Evolutionary conservation across 1,284 basidiomycete species (phyloP).

Genomic region (Takashimella koratensis): DNA sequence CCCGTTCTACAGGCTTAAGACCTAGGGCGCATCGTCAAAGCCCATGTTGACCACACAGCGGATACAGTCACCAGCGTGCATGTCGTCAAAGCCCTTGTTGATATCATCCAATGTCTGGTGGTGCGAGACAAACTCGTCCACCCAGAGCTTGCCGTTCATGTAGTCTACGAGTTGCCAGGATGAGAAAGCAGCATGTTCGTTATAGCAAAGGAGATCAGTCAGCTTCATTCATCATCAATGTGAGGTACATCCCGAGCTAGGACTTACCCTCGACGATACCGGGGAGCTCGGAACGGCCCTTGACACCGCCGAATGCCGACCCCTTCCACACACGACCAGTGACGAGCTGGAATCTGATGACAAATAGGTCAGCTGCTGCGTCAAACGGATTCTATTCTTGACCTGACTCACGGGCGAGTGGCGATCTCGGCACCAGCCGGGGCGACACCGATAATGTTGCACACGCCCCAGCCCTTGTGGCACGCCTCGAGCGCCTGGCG

Average conservation of each 20-base stretch:
- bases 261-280: conserved; percentile 72
- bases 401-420: conserved; percentile 81
- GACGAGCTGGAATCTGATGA: conserved; percentile 65
- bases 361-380: not conserved
- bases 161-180: conserved; percentile 54
- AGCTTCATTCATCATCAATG: no score
- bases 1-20: no score
- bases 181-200: no score
- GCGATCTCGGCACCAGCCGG: conserved; percentile 97
- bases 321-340: conserved; percentile 97
- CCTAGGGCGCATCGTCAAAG: no score
- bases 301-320: conserved; percentile 94
- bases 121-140: conserved; percentile 89
- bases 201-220: not conserved
- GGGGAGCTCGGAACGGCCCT: conserved; percentile 90
- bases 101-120: conserved; percentile 70
- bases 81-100: conserved; percentile 86
- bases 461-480: conserved; percentile 99
- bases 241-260: no score
- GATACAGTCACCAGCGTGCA: conserved; percentile 92
- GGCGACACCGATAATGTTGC: conserved; percentile 89
- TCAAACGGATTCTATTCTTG: conserved; percentile 6
- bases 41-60: conserved; percentile 67
- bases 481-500: conserved; percentile 91
- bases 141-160: conserved; percentile 50